Conservation (phyloP, 2,329 filamentous ascomycete genomes). For the Aspergillus ochraceus region DNA sequence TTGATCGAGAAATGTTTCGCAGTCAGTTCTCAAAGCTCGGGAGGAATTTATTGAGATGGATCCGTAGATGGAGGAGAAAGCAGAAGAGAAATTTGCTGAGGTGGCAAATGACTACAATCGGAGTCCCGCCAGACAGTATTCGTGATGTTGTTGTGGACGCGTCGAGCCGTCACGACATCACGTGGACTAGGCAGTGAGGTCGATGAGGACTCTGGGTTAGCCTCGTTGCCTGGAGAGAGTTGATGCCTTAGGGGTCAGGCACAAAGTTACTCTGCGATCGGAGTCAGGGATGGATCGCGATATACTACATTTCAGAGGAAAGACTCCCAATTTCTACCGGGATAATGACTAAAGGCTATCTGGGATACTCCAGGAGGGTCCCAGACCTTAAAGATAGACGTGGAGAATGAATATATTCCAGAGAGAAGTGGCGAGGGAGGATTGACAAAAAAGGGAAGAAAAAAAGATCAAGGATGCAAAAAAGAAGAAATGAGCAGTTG, state of each 20-base stretch:
- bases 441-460: not conserved
- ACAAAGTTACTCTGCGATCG: no score
- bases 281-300: no score
- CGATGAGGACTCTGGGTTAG: not conserved
- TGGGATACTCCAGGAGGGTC: not conserved
- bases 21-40: not conserved
- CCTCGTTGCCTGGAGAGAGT: not conserved
- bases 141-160: constrained; percentile 24
- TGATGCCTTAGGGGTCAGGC: not conserved
- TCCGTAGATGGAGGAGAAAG: not conserved
- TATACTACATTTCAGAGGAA: no score
- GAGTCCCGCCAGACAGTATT: constrained; percentile 12
- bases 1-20: not conserved
- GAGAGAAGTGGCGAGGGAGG: no score
- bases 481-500: constrained; percentile 37
- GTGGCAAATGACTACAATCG: constrained; percentile 20
- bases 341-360: not conserved
- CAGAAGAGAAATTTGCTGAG: constrained; percentile 9
- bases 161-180: constrained; percentile 39
- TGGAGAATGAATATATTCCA: no score
- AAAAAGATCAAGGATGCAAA: constrained; percentile 17
- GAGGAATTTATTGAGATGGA: not conserved
- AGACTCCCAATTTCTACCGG: no score
- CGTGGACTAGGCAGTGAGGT: constrained; percentile 23
- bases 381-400: no score